phyloP scores from a whole-genome alignment of 805 yeast genomes.

The Myxozyma monticola region DNA sequence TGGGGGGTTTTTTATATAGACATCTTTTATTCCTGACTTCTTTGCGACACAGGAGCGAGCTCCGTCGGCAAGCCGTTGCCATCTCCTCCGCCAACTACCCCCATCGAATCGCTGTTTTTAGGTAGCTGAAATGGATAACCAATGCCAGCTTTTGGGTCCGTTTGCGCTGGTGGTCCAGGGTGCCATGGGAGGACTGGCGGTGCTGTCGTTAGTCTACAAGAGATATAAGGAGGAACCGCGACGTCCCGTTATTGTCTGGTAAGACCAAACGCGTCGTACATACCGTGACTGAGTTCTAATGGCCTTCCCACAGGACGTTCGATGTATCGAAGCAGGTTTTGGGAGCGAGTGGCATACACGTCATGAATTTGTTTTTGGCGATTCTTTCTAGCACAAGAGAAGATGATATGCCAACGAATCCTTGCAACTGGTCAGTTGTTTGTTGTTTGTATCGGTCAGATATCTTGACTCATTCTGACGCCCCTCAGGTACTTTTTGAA shows the following conservation, averaged over 20 bases:
- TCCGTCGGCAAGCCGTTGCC: too few species aligned
- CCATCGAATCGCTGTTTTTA: too few species aligned
- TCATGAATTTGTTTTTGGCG: conserved; percentile 71
- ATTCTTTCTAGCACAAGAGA: conserved; percentile 46
- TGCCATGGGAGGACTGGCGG: conserved; percentile 71
- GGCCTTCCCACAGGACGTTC: conserved; percentile 42
- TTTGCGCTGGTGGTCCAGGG: conserved; percentile 79
- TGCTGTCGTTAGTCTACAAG: conserved; percentile 71
- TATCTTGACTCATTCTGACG: not conserved
- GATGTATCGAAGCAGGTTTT: conserved; percentile 88
- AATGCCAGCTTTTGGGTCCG: conserved; percentile 77
- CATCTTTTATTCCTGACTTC: too few species aligned
- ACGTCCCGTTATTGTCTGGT: conserved; percentile 87
- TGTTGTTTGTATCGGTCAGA: not conserved
- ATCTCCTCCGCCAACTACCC: too few species aligned
- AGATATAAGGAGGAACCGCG: conserved; percentile 79
- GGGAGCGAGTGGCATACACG: conserved; percentile 84
- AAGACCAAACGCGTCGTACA: not conserved
- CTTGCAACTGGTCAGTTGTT: conserved; percentile 67
- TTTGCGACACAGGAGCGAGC: too few species aligned
- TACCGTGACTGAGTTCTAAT: not conserved
- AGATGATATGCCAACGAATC: conserved; percentile 52
- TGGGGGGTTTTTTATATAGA: too few species aligned
- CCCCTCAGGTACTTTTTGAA: conserved; percentile 69
- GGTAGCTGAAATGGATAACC: conserved; percentile 24